Percentiles rank a stretch among this genome's conserved stretches.
phyloP scores from a whole-genome alignment of 164 flowering plant genomes.

The Umbellularia californica region DNA sequence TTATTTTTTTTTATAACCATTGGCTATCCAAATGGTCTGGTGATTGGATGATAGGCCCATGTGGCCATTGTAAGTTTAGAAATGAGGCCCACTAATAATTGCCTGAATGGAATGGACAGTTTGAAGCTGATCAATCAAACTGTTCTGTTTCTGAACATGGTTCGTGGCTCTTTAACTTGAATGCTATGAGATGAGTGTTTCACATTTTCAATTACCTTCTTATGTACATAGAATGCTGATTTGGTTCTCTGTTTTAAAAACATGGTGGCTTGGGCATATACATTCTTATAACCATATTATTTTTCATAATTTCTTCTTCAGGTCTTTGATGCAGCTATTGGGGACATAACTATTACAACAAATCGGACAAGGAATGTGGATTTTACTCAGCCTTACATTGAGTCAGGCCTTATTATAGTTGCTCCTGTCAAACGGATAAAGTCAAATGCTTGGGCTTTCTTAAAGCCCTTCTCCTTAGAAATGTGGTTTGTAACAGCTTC shows the following conservation, averaged over 20 bases:
- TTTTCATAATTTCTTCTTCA: constrained; percentile 25
- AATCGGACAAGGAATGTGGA: constrained; percentile 80
- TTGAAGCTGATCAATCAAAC: not conserved
- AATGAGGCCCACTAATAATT: not conserved
- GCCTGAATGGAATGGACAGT: not conserved
- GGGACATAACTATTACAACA: constrained; percentile 78
- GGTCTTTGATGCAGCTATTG: constrained; percentile 88
- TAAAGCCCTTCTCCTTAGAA: constrained; percentile 64
- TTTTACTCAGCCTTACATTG: constrained; percentile 87
- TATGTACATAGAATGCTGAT: not conserved
- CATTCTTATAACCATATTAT: not conserved
- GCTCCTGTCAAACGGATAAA: constrained; percentile 55
- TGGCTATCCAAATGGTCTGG: too few relatives aligned
- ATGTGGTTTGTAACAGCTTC: constrained; percentile 82
- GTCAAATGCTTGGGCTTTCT: constrained; percentile 82
- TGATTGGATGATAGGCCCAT: too few relatives aligned
- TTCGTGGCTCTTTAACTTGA: not conserved
- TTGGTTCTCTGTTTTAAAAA: not conserved
- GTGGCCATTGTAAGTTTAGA: too few relatives aligned
- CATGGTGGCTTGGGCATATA: not conserved
- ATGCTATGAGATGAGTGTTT: not conserved
- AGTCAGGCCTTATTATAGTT: constrained; percentile 84
- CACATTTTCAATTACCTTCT: too few relatives aligned
- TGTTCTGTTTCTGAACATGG: not conserved
- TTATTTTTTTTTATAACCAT: too few relatives aligned